These are phyloP conservation scores for Gaeumannomyces sp. DNA, from an alignment of 2,329 filamentous ascomycete species.

Conservation along the genomic window DNA sequence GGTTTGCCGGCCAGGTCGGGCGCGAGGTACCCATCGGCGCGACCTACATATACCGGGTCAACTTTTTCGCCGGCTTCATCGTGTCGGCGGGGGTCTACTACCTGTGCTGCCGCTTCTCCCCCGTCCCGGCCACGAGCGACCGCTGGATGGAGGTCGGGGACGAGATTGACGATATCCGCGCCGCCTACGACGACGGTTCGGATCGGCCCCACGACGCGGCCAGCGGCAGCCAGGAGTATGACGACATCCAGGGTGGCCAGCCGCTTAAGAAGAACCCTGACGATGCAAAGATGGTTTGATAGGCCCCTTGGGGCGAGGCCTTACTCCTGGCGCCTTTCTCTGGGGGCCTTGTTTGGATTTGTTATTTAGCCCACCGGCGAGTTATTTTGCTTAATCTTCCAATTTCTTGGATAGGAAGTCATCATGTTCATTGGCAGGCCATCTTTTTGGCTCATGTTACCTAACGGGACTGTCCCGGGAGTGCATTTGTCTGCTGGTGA, in stretches of 20 bases:
- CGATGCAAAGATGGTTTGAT: conserved; percentile 4
- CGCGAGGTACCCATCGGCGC: conserved; percentile 67
- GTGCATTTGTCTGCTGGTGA: no score
- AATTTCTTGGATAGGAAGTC: not conserved
- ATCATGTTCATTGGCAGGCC: no score
- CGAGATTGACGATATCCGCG: conserved; percentile 47
- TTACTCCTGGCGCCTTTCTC: not conserved
- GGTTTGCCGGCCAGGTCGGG: conserved; percentile 79
- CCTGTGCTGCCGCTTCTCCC: conserved; percentile 59
- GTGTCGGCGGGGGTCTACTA: conserved; percentile 65
- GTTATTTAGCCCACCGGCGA: not conserved
- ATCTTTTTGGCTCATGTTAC: not conserved
- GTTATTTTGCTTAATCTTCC: not conserved
- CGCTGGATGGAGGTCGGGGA: conserved; percentile 72
- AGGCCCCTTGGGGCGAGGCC: not conserved
- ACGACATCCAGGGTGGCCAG: not conserved
- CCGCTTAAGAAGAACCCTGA: conserved; percentile 1
- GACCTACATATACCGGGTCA: conserved; percentile 80
- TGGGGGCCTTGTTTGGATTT: not conserved
- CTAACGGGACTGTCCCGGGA: no score
- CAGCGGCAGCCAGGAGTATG: conserved; percentile 10
- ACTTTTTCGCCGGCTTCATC: conserved; percentile 82
- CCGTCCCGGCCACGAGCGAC: conserved; percentile 67
- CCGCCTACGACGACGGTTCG: conserved; percentile 34
- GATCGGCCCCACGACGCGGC: not conserved